phyloP scores from a whole-genome alignment of 129 eudicot genomes.

The Pulicaria dysenterica region DNA sequence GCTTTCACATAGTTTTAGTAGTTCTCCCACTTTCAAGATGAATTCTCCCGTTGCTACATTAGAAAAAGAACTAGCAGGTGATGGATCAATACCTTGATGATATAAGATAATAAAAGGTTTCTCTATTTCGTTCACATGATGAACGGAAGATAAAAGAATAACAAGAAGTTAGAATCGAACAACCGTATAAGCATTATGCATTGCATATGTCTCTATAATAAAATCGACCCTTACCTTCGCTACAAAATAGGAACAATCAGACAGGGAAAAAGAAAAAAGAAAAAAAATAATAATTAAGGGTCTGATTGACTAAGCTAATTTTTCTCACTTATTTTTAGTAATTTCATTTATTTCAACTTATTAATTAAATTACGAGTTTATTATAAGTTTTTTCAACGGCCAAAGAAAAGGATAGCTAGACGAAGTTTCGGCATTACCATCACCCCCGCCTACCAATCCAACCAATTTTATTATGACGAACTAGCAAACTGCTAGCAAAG shows the following conservation, averaged over 20 bases:
- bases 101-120: neutral
- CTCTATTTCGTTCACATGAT: neutral
- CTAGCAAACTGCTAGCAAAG: no score
- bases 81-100: neutral
- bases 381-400: no score
- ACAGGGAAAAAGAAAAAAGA: no score
- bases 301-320: no score
- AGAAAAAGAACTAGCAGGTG: constrained; percentile 6
- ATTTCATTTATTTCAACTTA: no score
- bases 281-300: no score
- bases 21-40: constrained; percentile 16
- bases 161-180: neutral
- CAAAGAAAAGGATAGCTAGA: no score
- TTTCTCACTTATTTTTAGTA: no score
- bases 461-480: no score
- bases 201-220: neutral
- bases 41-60: constrained; percentile 5
- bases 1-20: constrained; percentile 4
- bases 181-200: neutral
- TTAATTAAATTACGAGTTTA: no score
- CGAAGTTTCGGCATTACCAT: no score
- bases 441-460: no score
- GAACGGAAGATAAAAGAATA: neutral
- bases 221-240: neutral
- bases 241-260: neutral